Percentiles rank a stretch among this genome's conserved stretches.
These are phyloP conservation scores for Chaetomidium leptoderma DNA, from an alignment of 495 filamentous ascomycete genomes.

Conservation along the genomic window DNA sequence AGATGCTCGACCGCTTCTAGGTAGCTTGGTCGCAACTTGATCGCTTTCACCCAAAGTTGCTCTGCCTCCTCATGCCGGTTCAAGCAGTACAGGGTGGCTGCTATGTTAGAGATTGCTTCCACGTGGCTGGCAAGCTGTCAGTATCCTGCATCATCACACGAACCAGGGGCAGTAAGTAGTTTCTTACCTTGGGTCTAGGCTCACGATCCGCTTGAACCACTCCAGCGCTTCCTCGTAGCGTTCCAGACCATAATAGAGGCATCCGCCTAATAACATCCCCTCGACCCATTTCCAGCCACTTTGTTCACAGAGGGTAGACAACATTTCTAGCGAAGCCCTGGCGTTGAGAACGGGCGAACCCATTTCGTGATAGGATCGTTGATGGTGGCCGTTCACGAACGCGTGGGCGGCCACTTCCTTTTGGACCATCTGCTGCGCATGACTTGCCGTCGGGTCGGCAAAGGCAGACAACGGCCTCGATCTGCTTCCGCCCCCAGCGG, in stretches of 20 bases:
- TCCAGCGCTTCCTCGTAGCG: conserved; percentile 79
- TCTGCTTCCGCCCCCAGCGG: conserved; percentile 20
- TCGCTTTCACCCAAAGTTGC: conserved; percentile 76
- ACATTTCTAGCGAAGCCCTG: conserved; percentile 67
- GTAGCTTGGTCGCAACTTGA: conserved; percentile 80
- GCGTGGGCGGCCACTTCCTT: conserved; percentile 21
- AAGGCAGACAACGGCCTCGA: conserved; percentile 5
- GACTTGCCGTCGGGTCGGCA: conserved; percentile 14
- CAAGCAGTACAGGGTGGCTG: conserved; percentile 79
- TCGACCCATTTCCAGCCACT: conserved; percentile 93
- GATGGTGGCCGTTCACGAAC: conserved; percentile 16
- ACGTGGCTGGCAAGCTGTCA: conserved; percentile 65
- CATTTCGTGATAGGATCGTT: conserved; percentile 20
- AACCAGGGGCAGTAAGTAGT: background rate
- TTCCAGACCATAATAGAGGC: conserved; percentile 86
- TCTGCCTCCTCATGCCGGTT: conserved; percentile 81
- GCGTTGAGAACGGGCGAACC: conserved; percentile 48
- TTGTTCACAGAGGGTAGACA: conserved; percentile 77
- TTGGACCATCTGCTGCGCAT: conserved; percentile 26
- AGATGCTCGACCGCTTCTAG: conserved; percentile 97
- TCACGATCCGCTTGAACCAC: conserved; percentile 85
- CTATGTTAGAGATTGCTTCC: conserved; percentile 90
- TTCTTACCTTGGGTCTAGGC: conserved; percentile 70
- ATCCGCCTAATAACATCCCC: conserved; percentile 89
- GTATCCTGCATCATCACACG: conserved; percentile 9